Base-by-base conservation (phyloP, 352 stramenopile species). In the Phytophthora cactorum region DNA sequence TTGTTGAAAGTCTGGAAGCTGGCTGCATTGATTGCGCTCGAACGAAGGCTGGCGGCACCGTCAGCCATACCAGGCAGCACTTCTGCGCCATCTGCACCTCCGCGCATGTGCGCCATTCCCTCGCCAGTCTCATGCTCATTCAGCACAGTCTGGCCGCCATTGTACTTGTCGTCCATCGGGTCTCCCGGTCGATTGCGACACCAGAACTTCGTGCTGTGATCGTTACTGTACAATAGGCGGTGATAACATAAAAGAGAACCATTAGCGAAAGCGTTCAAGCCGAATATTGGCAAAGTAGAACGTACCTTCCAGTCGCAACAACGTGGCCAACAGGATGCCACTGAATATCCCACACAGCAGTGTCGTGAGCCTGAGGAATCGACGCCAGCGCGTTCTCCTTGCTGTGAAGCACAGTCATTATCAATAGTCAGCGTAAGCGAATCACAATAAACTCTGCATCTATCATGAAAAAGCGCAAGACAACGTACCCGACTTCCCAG, bases 141-240 rank as follows among this genome's bases (percentile, higher is more conserved):
- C 43, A 95, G 69, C 52, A 92, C 82, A 17, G 69, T 88, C 44
- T 89, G 75, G 0, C 84, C 86, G 25, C 83, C 84, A 62, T 96
- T 96, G 74, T 96, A 96, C 71, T 94, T 96, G 75, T 96, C 88
- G 53, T 96, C 88, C 86, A 96, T 94, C 29, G 83, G 88, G 36
- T 95, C 86, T 31, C 97, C 97, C 0, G 96, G 90, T 41, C 97
- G 90, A 72, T 99, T 98, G 51, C 97, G 88, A 38, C 91, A 96
- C 97, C 97, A 99, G 63, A 99, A 99, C 78, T 99, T 99, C 38
- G 96, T 98, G 65, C 96, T 98, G 69, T 98, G 84, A 75, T 99
- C 97, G 70, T 99, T 98, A 58, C 86, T 89, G 59, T 49, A 75
- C 25, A 56, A 57, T 4, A 69, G 44, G 39, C 38, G 22, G 22